Percentiles rank a stretch among this genome's conserved stretches.
Conservation (phyloP, 2,329 filamentous ascomycete genomes). For the Alternaria triticimaculans region DNA sequence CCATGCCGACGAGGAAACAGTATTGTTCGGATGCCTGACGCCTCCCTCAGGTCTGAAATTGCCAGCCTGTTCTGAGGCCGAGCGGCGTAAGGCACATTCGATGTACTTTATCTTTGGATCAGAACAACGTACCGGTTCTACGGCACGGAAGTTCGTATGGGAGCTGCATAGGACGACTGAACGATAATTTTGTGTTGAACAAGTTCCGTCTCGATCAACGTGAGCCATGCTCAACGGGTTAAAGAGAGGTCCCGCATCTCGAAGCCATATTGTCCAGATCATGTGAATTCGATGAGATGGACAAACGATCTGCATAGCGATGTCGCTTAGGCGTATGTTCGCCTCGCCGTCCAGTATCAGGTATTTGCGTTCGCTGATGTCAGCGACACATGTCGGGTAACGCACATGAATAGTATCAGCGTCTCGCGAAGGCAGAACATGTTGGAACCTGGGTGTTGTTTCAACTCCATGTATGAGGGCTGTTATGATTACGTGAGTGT, state of each 20-base stretch:
- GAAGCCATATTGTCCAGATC: accelerated
- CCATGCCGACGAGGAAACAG: neutral
- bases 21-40: neutral
- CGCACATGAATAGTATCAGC: neutral
- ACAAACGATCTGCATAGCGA: neutral
- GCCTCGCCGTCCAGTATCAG: neutral
- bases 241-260: neutral
- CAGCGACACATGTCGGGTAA: neutral
- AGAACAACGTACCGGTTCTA: neutral
- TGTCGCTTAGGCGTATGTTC: neutral
- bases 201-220: neutral
- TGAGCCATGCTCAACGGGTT: neutral
- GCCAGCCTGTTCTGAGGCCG: neutral
- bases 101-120: neutral
- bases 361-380: neutral
- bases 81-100: neutral
- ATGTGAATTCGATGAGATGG: neutral
- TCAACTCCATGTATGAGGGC: neutral
- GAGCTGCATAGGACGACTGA: neutral
- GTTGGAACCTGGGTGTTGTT: neutral
- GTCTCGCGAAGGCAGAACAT: neutral
- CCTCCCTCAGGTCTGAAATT: neutral
- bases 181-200: neutral
- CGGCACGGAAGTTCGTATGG: too few species aligned
- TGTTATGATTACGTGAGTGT: neutral